Base-by-base conservation (phyloP, 2,329 filamentous ascomycete species). In the Chrysosporium queenslandicum region DNA sequence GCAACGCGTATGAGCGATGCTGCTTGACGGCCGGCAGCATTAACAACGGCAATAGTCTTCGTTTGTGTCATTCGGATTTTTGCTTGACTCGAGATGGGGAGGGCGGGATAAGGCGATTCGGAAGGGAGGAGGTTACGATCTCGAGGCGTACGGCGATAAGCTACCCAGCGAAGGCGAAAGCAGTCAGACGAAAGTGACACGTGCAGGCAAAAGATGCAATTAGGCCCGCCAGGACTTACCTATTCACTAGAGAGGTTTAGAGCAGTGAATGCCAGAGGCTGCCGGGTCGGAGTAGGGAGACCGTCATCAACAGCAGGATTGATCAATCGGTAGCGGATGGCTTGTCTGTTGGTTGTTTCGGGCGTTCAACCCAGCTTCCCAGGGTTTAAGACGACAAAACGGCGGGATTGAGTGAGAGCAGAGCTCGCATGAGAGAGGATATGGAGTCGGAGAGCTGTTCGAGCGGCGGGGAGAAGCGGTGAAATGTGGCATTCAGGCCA, bases 1-100 rank as follows among this genome's bases (percentile, higher is more conserved):
- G 91, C 91, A 65, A 95, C 89, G 60, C 92, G 86, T 62, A 96
- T 92, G 64, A 98, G 82, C 55, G 90, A 96, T 54, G 91, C 91
- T 58, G 91, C 89, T 76, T 98, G 92, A 62, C 92, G 86, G 64
- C 92, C 92, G 67, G 88, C 91, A 66, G 88, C 88, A 72, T 97
- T 97, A 73, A 97, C 90, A 65, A 95, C 84, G 66, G 90, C 91
- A 64, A 94, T 92, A 74, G 90, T 92, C 66, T 79, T 77, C 41
- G 66, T 63, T 64, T 68, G 68, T 61, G 68, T 68, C 68, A 71
- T 71, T 58, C 61, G 65, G 60, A 58, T 40, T 30, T 29, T 11
- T 14, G 2, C 2, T 37, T 29, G 25, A n/a, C n/a, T 37, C 21
- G 20, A 37, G 45, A 36, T 6, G 14, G 8, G 29, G 37, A 40